Percentiles rank a stretch among this genome's conserved stretches.
These are phyloP conservation scores for Aspergillus clavatus DNA, from an alignment of 2,329 filamentous ascomycete genomes.

Conservation along the genomic window DNA sequence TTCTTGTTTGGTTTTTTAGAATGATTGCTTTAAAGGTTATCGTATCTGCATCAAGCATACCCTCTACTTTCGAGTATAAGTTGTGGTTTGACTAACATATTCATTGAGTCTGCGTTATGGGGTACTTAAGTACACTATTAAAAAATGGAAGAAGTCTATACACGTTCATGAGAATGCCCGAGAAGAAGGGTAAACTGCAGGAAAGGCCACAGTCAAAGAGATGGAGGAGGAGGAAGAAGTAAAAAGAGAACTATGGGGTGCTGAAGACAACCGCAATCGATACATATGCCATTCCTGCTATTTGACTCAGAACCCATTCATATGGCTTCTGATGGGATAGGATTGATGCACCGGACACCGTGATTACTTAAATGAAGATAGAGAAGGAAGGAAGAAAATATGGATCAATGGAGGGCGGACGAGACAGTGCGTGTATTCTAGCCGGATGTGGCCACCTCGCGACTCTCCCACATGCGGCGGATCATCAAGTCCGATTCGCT, in stretches of 20 bases:
- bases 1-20: no score
- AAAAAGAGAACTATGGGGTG: constrained; percentile 4
- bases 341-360: not conserved
- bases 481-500: constrained; percentile 38
- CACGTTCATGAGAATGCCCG: not conserved
- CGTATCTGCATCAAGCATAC: no score
- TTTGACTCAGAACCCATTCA: no score
- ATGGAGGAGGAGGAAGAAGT: not conserved
- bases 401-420: not conserved
- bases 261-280: no score
- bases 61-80: no score
- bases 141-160: constrained; percentile 5
- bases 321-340: not conserved
- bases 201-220: no score
- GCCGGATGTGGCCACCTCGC: constrained; percentile 36
- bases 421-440: constrained; percentile 14
- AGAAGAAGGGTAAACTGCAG: no score
- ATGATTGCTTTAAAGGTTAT: no score
- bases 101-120: no score
- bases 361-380: not conserved
- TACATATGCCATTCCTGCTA: no score
- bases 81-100: no score
- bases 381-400: constrained; percentile 2
- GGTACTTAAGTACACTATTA: no score
- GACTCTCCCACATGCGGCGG: constrained; percentile 42